phyloP scores from a whole-genome alignment of 257 asterid genomes.

The Striga asiatica region DNA sequence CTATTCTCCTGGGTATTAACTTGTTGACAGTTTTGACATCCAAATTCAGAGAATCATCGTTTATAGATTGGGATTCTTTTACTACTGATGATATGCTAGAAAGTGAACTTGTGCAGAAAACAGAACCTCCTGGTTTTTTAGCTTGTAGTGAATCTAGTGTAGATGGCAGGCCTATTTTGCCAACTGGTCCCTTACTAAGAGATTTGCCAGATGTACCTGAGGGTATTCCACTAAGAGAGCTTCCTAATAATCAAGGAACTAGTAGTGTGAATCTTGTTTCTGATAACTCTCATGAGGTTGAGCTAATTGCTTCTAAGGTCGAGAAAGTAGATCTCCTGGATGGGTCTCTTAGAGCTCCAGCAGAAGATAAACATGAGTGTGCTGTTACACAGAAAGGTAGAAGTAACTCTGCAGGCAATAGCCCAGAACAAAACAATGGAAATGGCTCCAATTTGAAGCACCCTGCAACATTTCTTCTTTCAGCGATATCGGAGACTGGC shows the following conservation, averaged over 20 bases:
- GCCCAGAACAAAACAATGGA: slow-evolving; percentile 30
- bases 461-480: slow-evolving; percentile 62
- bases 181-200: slow-evolving; percentile 16
- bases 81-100: slow-evolving; percentile 23
- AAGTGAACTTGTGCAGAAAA: slow-evolving; percentile 18
- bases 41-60: slow-evolving; percentile 57
- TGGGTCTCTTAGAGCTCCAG: slow-evolving; percentile 21
- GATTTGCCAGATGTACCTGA: slow-evolving; percentile 40
- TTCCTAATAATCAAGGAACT: slow-evolving; percentile 17
- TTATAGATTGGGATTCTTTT: slow-evolving; percentile 64
- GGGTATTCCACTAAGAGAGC: slow-evolving; percentile 34
- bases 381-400: slow-evolving; percentile 33
- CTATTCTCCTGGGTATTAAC: slow-evolving; percentile 76
- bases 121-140: slow-evolving; percentile 22
- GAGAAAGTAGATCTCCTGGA: slow-evolving; percentile 21
- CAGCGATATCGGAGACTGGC: slow-evolving; percentile 91
- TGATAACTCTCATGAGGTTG: slow-evolving; percentile 27
- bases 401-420: slow-evolving; percentile 22
- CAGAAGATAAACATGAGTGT: slow-evolving; percentile 27
- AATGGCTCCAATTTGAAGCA: slow-evolving; percentile 36
- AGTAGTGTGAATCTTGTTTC: slow-evolving; percentile 12
- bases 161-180: slow-evolving; percentile 12
- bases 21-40: slow-evolving; percentile 72
- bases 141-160: slow-evolving; percentile 24
- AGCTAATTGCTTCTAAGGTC: slow-evolving; percentile 16